Percentiles rank a stretch among this genome's conserved stretches.
These are phyloP conservation scores for Aquilaria malaccensis DNA, from an alignment of 345 rosid genomes.

Conservation along the genomic window DNA sequence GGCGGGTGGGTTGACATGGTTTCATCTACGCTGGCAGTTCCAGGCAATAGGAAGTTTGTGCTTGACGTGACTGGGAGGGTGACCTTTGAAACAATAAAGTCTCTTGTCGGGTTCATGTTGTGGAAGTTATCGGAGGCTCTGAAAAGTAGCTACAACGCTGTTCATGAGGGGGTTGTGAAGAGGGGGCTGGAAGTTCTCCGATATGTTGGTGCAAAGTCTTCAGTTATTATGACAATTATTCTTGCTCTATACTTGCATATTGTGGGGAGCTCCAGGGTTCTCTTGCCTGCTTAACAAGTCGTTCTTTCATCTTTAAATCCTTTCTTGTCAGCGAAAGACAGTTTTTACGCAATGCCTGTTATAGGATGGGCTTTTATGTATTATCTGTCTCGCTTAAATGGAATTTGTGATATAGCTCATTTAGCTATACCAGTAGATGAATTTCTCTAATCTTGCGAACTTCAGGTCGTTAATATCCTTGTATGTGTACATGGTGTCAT, in stretches of 20 bases:
- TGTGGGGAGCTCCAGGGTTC: conserved; percentile 33
- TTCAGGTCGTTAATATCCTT: too few species aligned
- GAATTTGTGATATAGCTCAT: conserved; percentile 4
- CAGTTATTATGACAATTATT: conserved; percentile 63
- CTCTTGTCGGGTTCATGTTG: conserved; percentile 47
- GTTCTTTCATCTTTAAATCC: not conserved
- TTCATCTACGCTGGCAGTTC: conserved; percentile 57
- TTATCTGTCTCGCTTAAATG: conserved; percentile 6
- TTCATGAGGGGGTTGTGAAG: conserved; percentile 50
- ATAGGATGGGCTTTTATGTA: not conserved
- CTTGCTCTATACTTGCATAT: conserved; percentile 76
- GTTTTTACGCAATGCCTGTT: conserved; percentile 5
- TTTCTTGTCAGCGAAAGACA: conserved; percentile 5
- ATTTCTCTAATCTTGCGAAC: too few species aligned
- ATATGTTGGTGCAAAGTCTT: conserved; percentile 65
- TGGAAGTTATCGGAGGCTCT: conserved; percentile 58
- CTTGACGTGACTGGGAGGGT: conserved; percentile 93
- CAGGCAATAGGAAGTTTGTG: conserved; percentile 69
- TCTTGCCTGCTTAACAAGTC: conserved; percentile 35
- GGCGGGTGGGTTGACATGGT: conserved; percentile 50
- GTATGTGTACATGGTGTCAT: too few species aligned
- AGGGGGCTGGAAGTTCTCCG: conserved; percentile 61
- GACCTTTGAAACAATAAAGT: conserved; percentile 62
- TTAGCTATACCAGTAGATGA: not conserved
- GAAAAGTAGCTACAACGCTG: conserved; percentile 36